Conservation (phyloP, 768 basidiomycete species). For the Pisolithus microcarpus region DNA sequence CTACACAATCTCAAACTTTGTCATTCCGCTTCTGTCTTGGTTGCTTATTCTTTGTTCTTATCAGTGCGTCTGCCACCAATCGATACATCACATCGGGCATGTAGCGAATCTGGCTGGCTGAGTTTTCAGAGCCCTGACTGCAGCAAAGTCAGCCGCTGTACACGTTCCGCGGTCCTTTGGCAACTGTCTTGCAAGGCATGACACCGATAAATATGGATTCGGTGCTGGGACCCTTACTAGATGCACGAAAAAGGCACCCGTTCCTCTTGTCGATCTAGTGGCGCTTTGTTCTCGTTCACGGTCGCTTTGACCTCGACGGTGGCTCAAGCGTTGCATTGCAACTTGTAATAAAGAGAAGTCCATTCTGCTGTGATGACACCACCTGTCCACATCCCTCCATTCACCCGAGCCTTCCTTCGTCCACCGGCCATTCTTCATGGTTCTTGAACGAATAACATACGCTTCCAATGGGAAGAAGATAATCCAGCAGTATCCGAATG, state of each 20-base stretch:
- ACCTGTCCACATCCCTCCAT: not conserved
- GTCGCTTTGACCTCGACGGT: not conserved
- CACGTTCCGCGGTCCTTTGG: no score
- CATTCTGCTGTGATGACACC: not conserved
- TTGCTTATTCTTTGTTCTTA: no score
- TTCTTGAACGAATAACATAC: not conserved
- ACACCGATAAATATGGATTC: no score
- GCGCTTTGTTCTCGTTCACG: not conserved
- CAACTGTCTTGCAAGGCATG: no score
- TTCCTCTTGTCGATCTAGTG: not conserved
- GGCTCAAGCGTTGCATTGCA: not conserved
- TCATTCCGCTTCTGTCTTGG: no score
- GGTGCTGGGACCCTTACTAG: not conserved
- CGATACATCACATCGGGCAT: no score
- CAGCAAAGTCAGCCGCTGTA: no score
- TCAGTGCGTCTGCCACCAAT: no score
- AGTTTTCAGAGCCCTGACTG: no score
- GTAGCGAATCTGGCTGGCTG: no score
- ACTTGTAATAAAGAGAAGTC: not conserved
- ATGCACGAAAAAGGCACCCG: not conserved
- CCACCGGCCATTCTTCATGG: not conserved
- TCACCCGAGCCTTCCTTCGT: not conserved
- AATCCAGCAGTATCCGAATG: not conserved
- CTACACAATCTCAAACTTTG: no score
- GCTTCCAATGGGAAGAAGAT: not conserved